Percentiles rank a stretch among this genome's conserved stretches.
These are phyloP conservation scores for Coemansia aciculifera DNA, from an alignment of 192 early-diverging fungal genomes.

Conservation along the genomic window DNA sequence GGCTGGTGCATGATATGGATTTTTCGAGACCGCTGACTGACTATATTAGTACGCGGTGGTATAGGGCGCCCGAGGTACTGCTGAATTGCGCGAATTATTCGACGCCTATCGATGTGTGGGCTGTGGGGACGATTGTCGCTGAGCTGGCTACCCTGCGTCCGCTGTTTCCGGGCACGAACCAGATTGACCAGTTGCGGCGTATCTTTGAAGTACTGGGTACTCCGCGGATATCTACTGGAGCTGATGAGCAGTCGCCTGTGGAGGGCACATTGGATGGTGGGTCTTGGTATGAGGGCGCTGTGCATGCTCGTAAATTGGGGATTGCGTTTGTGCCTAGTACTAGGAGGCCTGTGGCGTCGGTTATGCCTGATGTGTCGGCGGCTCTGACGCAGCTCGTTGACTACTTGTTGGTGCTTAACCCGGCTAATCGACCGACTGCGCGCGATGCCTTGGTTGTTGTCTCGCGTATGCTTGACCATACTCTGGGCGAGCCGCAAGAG, in stretches of 20 bases:
- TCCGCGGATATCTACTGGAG: slow-evolving; percentile 56
- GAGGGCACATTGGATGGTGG: slow-evolving; percentile 40
- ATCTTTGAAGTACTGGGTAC: slow-evolving; percentile 83
- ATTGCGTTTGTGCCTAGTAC: slow-evolving; percentile 62
- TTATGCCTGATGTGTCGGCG: slow-evolving; percentile 61
- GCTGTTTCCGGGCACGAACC: slow-evolving; percentile 89
- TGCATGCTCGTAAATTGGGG: slow-evolving; percentile 68
- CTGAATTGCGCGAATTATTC: slow-evolving; percentile 80
- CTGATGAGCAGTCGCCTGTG: slow-evolving; percentile 5
- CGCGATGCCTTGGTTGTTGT: slow-evolving; percentile 64
- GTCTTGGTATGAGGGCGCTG: slow-evolving; percentile 73
- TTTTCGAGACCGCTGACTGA: slow-evolving; percentile 90
- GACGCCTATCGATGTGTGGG: slow-evolving; percentile 96
- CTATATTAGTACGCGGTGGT: slow-evolving; percentile 98
- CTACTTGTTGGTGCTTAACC: slow-evolving; percentile 78
- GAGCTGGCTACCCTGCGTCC: slow-evolving; percentile 87
- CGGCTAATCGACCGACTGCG: slow-evolving; percentile 71
- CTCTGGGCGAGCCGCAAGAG: slow-evolving; percentile 31
- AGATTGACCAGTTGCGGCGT: slow-evolving; percentile 89
- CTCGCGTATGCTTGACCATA: slow-evolving; percentile 44
- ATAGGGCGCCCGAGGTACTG: slow-evolving; percentile 93
- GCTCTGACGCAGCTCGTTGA: slow-evolving; percentile 65
- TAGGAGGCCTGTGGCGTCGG: slow-evolving; percentile 55
- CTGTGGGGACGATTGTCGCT: slow-evolving; percentile 86
- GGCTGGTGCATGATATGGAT: slow-evolving; percentile 87